These are phyloP conservation scores for Candida sp. DNA, from an alignment of 1,139 yeast species.

Conservation along the genomic window DNA sequence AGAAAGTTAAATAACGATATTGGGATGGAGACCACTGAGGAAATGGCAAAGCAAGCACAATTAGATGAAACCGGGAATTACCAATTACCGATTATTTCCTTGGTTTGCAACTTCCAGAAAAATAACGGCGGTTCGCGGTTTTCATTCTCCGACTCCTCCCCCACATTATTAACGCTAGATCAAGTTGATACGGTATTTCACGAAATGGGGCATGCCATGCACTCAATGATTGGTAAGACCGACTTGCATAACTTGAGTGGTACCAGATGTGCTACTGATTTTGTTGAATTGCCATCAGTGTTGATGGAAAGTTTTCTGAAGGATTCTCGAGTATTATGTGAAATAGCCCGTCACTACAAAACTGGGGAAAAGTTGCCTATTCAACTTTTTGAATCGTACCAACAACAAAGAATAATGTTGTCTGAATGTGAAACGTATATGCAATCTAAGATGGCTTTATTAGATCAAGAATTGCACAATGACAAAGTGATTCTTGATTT, in stretches of 20 bases:
- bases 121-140: constrained; percentile 18
- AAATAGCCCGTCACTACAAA: constrained; percentile 71
- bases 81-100: constrained; percentile 87
- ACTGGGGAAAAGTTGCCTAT: constrained; percentile 63
- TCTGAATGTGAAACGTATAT: constrained; percentile 76
- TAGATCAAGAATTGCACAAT: constrained; percentile 77
- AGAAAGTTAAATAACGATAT: constrained; percentile 42
- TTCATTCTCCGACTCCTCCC: constrained; percentile 10
- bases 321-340: constrained; percentile 69
- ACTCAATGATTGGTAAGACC: constrained; percentile 93
- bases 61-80: constrained; percentile 50
- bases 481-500: constrained; percentile 33
- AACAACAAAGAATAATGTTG: constrained; percentile 50
- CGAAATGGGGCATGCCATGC: constrained; percentile 99
- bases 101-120: constrained; percentile 81
- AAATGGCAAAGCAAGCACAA: constrained; percentile 44
- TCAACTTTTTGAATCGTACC: constrained; percentile 47
- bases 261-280: constrained; percentile 93
- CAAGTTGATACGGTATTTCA: constrained; percentile 95
- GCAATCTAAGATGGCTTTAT: constrained; percentile 85
- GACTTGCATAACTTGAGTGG: constrained; percentile 90
- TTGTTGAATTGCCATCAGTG: constrained; percentile 94
- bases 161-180: constrained; percentile 56
- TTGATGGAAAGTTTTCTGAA: constrained; percentile 91
- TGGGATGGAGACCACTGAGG: constrained; percentile 21